These are phyloP conservation scores for Teunomyces cretensis DNA, from an alignment of 805 yeast genomes.

Conservation along the genomic window DNA sequence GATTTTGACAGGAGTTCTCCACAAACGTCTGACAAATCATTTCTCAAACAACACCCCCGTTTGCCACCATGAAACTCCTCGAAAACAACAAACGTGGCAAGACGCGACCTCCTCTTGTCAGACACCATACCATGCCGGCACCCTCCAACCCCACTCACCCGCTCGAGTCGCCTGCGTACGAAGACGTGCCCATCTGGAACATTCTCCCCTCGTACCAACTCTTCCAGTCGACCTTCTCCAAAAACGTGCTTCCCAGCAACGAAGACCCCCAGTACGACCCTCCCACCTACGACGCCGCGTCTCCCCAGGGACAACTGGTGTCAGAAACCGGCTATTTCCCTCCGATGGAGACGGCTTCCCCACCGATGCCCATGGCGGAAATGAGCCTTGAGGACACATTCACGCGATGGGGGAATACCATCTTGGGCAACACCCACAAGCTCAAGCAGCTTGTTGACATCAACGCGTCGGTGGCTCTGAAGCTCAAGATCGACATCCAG, in stretches of 20 bases:
- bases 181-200: slow-evolving; percentile 30
- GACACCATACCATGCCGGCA: neutral
- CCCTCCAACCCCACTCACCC: slow-evolving; percentile 11
- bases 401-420: slow-evolving; percentile 28
- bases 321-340: slow-evolving; percentile 5
- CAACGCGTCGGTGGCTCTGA: slow-evolving; percentile 15
- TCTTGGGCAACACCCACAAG: slow-evolving; percentile 26
- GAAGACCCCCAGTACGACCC: slow-evolving; percentile 22
- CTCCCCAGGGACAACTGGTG: neutral
- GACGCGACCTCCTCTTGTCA: neutral
- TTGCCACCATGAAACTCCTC: neutral
- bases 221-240: slow-evolving; percentile 28
- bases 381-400: slow-evolving; percentile 4
- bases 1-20: neutral
- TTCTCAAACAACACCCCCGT: neutral
- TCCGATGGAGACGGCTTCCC: neutral
- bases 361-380: neutral
- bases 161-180: slow-evolving; percentile 22
- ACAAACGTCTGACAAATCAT: neutral
- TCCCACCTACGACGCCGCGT: slow-evolving; percentile 18
- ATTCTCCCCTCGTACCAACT: slow-evolving; percentile 32
- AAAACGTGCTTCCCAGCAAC: slow-evolving; percentile 18
- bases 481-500: slow-evolving; percentile 18
- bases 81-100: neutral
- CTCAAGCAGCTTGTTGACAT: slow-evolving; percentile 20